Conservation (phyloP, 805 yeast species). For the Metschnikowia santaceciliae region DNA sequence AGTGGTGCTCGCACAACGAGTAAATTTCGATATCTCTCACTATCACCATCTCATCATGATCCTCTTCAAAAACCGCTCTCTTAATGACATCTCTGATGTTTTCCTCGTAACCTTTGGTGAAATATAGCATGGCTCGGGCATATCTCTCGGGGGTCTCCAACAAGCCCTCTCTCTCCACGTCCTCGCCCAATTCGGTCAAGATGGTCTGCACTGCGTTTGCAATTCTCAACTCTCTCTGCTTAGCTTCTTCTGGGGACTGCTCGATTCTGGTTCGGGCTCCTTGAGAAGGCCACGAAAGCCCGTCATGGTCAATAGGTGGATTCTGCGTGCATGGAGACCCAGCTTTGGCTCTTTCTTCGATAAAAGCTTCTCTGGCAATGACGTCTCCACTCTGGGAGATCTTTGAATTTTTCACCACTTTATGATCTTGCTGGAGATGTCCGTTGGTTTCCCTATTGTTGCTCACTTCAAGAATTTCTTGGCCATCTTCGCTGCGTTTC, state of each 20-base stretch:
- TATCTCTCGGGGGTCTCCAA: constrained; percentile 93
- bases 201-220: constrained; percentile 80
- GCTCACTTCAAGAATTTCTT: not conserved
- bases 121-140: constrained; percentile 92
- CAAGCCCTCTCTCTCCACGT: constrained; percentile 80
- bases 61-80: constrained; percentile 94
- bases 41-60: constrained; percentile 98
- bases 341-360: constrained; percentile 71
- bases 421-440: not conserved
- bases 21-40: constrained; percentile 91
- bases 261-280: constrained; percentile 81
- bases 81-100: constrained; percentile 89
- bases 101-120: constrained; percentile 96
- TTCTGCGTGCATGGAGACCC: constrained; percentile 79
- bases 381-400: constrained; percentile 15
- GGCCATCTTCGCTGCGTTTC: not conserved
- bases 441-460: not conserved
- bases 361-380: constrained; percentile 21
- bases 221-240: constrained; percentile 67
- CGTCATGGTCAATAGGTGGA: constrained; percentile 87
- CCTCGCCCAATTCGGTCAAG: constrained; percentile 86
- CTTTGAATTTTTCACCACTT: constrained; percentile 19
- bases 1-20: constrained; percentile 94
- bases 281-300: constrained; percentile 87
- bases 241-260: constrained; percentile 60